phyloP scores from a whole-genome alignment of 2,329 filamentous ascomycete genomes.

The Colletotrichum sansevieriae region DNA sequence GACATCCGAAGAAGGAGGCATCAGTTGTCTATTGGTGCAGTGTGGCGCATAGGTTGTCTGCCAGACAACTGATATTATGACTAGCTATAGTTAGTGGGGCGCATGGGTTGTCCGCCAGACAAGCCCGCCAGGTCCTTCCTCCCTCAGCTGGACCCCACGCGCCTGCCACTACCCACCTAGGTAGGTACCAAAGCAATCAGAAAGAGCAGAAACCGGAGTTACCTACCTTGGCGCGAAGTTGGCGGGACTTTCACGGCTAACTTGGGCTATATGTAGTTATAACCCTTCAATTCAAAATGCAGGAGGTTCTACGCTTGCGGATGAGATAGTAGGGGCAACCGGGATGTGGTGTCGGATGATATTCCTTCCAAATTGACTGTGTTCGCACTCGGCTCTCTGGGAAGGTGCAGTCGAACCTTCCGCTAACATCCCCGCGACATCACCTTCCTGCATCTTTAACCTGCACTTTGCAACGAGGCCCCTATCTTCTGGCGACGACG shows the following conservation, averaged over 20 bases:
- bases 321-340: too few species aligned
- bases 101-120: neutral
- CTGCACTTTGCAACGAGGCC: neutral
- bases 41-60: neutral
- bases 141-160: too few species aligned
- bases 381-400: neutral
- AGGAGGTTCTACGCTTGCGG: too few species aligned
- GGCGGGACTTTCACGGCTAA: neutral
- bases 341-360: too few species aligned
- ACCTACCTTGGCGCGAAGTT: neutral
- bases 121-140: neutral
- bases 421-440: neutral
- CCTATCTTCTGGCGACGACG: neutral
- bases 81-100: neutral
- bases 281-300: too few species aligned
- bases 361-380: neutral
- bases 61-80: neutral
- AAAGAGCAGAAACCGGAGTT: neutral
- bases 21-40: neutral
- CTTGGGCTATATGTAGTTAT: too few species aligned
- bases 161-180: neutral
- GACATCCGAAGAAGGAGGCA: neutral
- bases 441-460: slow-evolving; percentile 1
- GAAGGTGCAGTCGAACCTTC: neutral
- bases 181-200: too few species aligned